Base-by-base conservation (phyloP, 176 grass and related monocot genomes). In the Cocos nucifera region DNA sequence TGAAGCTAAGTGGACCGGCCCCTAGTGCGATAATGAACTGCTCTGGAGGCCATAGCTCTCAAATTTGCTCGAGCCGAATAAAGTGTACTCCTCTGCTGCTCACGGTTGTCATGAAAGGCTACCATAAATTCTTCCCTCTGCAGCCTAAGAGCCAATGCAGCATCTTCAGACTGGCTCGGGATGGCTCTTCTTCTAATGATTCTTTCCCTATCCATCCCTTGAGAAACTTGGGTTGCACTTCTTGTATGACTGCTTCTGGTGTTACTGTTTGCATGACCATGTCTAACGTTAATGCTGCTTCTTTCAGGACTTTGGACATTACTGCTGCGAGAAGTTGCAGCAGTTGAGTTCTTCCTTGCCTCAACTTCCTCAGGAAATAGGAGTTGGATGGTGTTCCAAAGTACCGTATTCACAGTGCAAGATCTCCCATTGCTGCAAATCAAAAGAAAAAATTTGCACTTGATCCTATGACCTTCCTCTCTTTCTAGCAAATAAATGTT, bases 301-400 rank as follows among this genome's bases (percentile, higher is more conserved):
- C 27, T 65, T 63, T 55, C 32, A 6, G 35, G 30, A 54, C 49
- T 78, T 25, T 50, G 20, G 25, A 62, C 26, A 5, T 51, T 21
- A 21, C 62, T 57, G 32, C 18, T 49, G 16, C 77, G 69, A 35
- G 54, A 58, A 61, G 76, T 62, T 8, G 66, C 54, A 29, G 49
- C 44, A 1, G 50, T 56, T 0, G 75, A 80, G 32, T 27, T 53
- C 69, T 71, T 96, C 78, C 87, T 88, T 29, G 84, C 58, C 22
- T 88, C 81, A 23, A 85, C 63, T 71, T 97, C 93, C 6, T 70
- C 64, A 1, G 93, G 93, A 66, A 97, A 97, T 17, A 97, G 61
- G 49, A 88, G 93, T 28, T 97, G 87, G 20, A 97, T 91, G 17
- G 87, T 97, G 79, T 88, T 91, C 87, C 93, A 97, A 28, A 97